phyloP scores from a whole-genome alignment of 2,329 filamentous ascomycete genomes.

The Onygenales sp. region DNA sequence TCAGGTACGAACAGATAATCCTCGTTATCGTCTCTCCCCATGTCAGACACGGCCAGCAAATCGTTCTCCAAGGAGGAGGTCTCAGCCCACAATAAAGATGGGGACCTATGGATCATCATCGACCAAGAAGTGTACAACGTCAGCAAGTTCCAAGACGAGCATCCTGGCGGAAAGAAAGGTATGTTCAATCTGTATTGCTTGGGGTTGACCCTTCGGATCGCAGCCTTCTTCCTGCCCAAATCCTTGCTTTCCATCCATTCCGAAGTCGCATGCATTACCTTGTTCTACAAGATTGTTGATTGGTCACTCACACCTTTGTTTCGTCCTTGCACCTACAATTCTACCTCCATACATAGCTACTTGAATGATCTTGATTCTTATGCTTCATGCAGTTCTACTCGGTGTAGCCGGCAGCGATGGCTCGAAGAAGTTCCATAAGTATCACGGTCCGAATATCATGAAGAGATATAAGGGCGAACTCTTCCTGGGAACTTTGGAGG shows the following conservation, averaged over 20 bases:
- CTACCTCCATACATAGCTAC: neutral
- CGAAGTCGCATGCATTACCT: neutral
- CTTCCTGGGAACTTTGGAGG: neutral
- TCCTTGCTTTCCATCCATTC: neutral
- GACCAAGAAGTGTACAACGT: slow-evolving; percentile 14
- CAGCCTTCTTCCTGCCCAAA: neutral
- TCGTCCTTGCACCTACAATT: no score
- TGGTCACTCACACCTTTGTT: neutral
- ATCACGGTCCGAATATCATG: slow-evolving; percentile 51
- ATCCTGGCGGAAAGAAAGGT: slow-evolving; percentile 12
- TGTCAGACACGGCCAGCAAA: neutral
- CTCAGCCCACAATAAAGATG: slow-evolving; percentile 4
- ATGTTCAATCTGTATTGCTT: neutral
- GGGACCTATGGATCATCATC: slow-evolving; percentile 14
- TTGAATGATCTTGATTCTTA: neutral
- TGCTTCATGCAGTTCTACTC: slow-evolving; percentile 44
- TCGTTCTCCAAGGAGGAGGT: slow-evolving; percentile 3
- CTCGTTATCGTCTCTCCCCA: neutral
- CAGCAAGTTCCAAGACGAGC: slow-evolving; percentile 14
- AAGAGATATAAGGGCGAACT: slow-evolving; percentile 42
- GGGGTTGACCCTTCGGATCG: neutral
- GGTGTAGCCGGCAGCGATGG: slow-evolving; percentile 58
- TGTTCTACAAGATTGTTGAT: neutral
- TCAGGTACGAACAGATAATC: neutral
- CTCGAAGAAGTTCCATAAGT: slow-evolving; percentile 59